Base-by-base conservation (phyloP, 192 early-diverging fungal species). In the Linnemannia exigua region DNA sequence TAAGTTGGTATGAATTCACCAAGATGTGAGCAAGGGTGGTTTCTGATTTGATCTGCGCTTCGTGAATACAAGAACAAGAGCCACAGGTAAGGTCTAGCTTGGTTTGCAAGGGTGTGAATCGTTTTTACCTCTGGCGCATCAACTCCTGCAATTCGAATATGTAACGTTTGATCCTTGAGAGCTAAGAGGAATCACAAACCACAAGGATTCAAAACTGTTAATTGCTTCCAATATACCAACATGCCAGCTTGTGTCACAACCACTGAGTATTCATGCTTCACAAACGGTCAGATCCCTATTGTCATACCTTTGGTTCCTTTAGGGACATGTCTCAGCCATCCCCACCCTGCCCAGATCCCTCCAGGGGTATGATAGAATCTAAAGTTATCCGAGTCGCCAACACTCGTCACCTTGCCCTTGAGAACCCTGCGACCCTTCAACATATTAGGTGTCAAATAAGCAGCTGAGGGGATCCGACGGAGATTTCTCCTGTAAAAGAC, bases 71-170 rank as follows among this genome's bases (percentile, higher is more conserved):
- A 25, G 19, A 9, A 15, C 70, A 72, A 28, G 28, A 52, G 0
- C 15, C 19, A 52, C 36, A 61, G 41, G 8, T 7, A 36, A 2
- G 2, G 44, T 72, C 48, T 3, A 73, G 31, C 15, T 28, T 63
- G 16, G 3, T 19, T 31, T 5, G 19, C 1, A 19, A 6, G 73
- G 8, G 9, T 20, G 52, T 31, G 28, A 58, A 2, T 15, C 1
- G n/a, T 8, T 3, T 44, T 74, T 87, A 90, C 91, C 87, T 95
- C 94, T 1, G 94, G 94, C 1, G 94, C 94, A 84, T 95, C 94
- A 0, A 95, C 90, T 16, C 94, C 94, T 51, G 94, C 93, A 44
- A 95, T 72, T 20, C 94, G 90, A 31, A 95, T 87, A 70, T 91
- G 88, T 14, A 95, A 88, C 36, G 94, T 94, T 73, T 92, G 87